phyloP scores from a whole-genome alignment of 768 basidiomycete genomes.

The Solioccasus polychromus region DNA sequence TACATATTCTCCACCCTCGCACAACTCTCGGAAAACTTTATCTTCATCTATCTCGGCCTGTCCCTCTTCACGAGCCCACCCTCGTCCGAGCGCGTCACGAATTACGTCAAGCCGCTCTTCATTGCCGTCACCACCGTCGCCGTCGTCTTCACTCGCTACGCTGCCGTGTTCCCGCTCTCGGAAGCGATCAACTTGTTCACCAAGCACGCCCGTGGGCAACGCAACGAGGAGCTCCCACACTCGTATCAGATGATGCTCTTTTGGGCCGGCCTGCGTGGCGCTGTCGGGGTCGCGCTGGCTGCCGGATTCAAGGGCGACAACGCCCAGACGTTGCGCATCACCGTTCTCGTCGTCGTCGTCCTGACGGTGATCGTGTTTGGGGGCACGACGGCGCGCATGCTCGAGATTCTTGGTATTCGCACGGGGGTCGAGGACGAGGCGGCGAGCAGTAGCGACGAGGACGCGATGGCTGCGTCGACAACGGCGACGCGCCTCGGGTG shows the following conservation, averaged over 20 bases:
- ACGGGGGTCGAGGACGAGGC: conserved; percentile 95
- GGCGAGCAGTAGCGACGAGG: conserved; percentile 55
- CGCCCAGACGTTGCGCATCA: conserved; percentile 86
- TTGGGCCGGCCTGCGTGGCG: conserved; percentile 96
- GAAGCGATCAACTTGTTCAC: conserved; percentile 94
- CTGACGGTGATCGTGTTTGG: conserved; percentile 93
- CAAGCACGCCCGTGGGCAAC: conserved; percentile 77
- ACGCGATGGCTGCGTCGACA: no score
- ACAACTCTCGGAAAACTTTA: conserved; percentile 96
- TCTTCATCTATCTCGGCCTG: conserved; percentile 98
- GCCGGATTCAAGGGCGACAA: conserved; percentile 95
- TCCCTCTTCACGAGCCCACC: conserved; percentile 92
- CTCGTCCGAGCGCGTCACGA: conserved; percentile 69
- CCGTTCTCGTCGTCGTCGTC: conserved; percentile 94
- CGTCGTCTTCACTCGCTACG: conserved; percentile 93
- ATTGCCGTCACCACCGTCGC: conserved; percentile 89
- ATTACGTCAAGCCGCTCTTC: conserved; percentile 93
- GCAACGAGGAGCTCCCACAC: conserved; percentile 89
- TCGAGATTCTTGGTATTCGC: conserved; percentile 93
- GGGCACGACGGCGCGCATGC: conserved; percentile 95
- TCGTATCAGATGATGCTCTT: conserved; percentile 99
- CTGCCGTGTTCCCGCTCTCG: conserved; percentile 92
- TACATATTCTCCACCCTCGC: conserved; percentile 95
- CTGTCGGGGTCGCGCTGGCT: conserved; percentile 96
- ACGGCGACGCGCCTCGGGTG: conserved; percentile 31